Evolutionary conservation across 768 basidiomycete genomes (phyloP).

Genomic region (Lactarius psammicola): DNA sequence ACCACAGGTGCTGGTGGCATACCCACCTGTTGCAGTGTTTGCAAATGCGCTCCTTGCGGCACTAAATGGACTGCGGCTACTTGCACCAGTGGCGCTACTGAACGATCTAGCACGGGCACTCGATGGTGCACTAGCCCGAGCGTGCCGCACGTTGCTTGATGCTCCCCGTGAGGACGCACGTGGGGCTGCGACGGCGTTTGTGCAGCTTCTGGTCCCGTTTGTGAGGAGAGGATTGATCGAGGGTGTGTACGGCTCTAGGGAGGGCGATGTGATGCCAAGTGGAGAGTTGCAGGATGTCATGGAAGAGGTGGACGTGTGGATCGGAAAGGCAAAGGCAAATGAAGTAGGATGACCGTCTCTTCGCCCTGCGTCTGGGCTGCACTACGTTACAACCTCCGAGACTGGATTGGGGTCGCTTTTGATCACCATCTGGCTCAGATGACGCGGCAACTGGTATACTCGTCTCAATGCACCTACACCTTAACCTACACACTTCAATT

Average conservation of each 20-base stretch:
- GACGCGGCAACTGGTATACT: no score
- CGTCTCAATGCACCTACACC: no score
- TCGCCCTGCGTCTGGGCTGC: background rate
- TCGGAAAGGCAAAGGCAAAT: background rate
- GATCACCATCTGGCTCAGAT: no score
- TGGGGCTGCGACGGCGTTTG: slow-evolving; percentile 54
- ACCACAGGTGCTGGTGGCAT: slow-evolving; percentile 67
- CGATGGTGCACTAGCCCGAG: slow-evolving; percentile 49
- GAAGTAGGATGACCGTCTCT: background rate
- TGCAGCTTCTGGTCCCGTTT: slow-evolving; percentile 66
- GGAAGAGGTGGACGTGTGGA: slow-evolving; percentile 17
- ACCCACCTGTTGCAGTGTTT: slow-evolving; percentile 67
- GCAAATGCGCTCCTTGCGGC: slow-evolving; percentile 71
- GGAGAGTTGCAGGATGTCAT: slow-evolving; percentile 13
- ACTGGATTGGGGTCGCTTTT: no score
- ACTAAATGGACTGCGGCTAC: slow-evolving; percentile 77
- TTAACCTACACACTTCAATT: no score
- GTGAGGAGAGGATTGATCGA: slow-evolving; percentile 65
- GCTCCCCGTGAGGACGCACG: slow-evolving; percentile 31
- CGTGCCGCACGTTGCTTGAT: slow-evolving; percentile 47
- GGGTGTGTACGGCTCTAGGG: slow-evolving; percentile 60
- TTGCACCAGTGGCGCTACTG: slow-evolving; percentile 67
- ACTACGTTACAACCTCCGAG: background rate
- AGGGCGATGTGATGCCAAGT: slow-evolving; percentile 13
- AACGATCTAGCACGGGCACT: slow-evolving; percentile 49